Evolutionary conservation across 768 basidiomycete species (phyloP).

Genomic region (Pulveroboletus sp.): DNA sequence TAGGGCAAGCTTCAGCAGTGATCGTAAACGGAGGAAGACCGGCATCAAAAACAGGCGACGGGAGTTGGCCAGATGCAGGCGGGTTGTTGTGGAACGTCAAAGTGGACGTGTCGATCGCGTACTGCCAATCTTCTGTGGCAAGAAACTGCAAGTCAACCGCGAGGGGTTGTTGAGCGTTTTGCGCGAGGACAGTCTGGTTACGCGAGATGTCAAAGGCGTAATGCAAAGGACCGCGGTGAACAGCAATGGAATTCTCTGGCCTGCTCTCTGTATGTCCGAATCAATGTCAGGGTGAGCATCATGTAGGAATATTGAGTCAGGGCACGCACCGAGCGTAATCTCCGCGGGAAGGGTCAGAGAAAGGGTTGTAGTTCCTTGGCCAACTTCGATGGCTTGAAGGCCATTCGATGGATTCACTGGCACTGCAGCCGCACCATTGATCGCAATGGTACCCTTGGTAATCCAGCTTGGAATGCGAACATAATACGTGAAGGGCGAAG

Average conservation of each 20-base stretch:
- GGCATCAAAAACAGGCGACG: not conserved
- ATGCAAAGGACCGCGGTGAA: slow-evolving; percentile 3
- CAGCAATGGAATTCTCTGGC: not conserved
- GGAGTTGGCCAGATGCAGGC: slow-evolving; percentile 26
- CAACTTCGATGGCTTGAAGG: not conserved
- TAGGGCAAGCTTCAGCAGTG: not conserved
- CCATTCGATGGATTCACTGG: not conserved
- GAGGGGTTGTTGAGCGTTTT: slow-evolving; percentile 11
- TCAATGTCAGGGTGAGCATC: not conserved
- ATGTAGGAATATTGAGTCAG: not conserved
- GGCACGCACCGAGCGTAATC: slow-evolving; percentile 1
- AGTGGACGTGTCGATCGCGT: slow-evolving; percentile 21
- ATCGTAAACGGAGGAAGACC: not conserved
- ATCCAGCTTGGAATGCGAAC: not conserved
- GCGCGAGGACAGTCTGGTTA: not conserved
- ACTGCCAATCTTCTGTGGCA: not conserved
- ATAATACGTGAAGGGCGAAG: not conserved
- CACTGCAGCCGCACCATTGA: not conserved
- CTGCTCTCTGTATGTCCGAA: not conserved
- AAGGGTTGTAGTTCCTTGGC: not conserved
- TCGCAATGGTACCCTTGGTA: not conserved
- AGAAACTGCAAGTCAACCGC: slow-evolving; percentile 37
- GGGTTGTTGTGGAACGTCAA: slow-evolving; percentile 37
- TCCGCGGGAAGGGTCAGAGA: not conserved
- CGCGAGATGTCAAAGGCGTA: not conserved